These are phyloP conservation scores for Rhynchosporium agropyri DNA, from an alignment of 2,329 filamentous ascomycete species.

Conservation along the genomic window DNA sequence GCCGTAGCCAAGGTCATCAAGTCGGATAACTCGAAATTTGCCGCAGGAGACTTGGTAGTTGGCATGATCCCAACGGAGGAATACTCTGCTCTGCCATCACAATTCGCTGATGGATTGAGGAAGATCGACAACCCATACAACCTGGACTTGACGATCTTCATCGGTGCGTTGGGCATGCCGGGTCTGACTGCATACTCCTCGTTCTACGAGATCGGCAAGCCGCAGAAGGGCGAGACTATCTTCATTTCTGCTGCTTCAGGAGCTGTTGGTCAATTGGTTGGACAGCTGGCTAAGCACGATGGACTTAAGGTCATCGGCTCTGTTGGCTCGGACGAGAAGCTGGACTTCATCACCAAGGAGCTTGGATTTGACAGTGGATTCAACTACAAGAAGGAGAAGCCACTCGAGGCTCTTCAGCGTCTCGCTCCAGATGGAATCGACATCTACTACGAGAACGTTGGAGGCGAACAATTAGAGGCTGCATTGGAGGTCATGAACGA, in stretches of 20 bases:
- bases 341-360: conserved; percentile 73
- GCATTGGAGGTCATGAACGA: conserved; percentile 64
- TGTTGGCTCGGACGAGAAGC: conserved; percentile 75
- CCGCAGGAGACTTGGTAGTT: conserved; percentile 67
- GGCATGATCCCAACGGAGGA: conserved; percentile 65
- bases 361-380: conserved; percentile 73
- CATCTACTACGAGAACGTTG: conserved; percentile 83
- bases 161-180: conserved; percentile 78
- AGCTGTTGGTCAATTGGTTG: conserved; percentile 74
- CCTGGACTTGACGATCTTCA: conserved; percentile 67
- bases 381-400: conserved; percentile 79
- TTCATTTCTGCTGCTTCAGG: conserved; percentile 76
- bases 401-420: conserved; percentile 62
- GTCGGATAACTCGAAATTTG: conserved; percentile 64
- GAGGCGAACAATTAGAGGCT: conserved; percentile 73
- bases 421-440: conserved; percentile 74
- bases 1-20: conserved; percentile 71
- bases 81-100: conserved; percentile 59
- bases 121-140: conserved; percentile 71
- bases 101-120: conserved; percentile 45
- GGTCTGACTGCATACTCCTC: conserved; percentile 75
- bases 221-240: conserved; percentile 76
- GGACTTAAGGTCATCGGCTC: conserved; percentile 74
- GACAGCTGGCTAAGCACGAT: conserved; percentile 77
- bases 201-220: conserved; percentile 74